Evolutionary conservation across 2,329 filamentous ascomycete species (phyloP).

Genomic region (Arthrobotrys sphaeroides): DNA sequence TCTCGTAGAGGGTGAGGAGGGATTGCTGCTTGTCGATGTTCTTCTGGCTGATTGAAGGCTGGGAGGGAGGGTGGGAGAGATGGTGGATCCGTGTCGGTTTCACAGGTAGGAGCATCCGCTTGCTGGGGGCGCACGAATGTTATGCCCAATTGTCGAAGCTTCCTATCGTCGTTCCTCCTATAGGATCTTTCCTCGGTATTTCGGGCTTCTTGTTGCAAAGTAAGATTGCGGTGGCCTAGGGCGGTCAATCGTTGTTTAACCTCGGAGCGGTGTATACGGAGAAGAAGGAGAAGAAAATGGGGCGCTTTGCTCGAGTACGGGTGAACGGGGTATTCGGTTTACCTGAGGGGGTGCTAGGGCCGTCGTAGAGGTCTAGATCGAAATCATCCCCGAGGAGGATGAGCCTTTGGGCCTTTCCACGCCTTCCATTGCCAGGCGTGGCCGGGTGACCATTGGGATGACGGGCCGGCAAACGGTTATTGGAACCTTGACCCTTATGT

Average conservation of each 20-base stretch:
- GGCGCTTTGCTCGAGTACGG: background rate
- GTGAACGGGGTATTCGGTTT: constrained; percentile 10
- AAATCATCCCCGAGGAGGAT: constrained; percentile 33
- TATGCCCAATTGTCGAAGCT: constrained; percentile 35
- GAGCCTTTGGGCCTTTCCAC: constrained; percentile 21
- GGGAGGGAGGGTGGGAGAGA: background rate
- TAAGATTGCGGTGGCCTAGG: constrained; percentile 36
- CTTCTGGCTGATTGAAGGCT: background rate
- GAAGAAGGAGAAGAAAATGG: background rate
- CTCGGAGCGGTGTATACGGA: background rate
- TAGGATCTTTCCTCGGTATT: constrained; percentile 65
- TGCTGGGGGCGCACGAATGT: constrained; percentile 38
- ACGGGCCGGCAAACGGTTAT: constrained; percentile 11
- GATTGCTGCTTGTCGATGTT: background rate
- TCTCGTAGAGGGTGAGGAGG: background rate
- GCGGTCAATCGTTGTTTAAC: background rate
- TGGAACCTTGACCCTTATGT: background rate
- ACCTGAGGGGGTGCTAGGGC: constrained; percentile 16
- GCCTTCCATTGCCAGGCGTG: constrained; percentile 12
- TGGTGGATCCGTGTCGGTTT: background rate
- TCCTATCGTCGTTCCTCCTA: constrained; percentile 34
- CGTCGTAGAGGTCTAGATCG: background rate
- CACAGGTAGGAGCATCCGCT: background rate
- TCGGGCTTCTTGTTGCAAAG: constrained; percentile 69
- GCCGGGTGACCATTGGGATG: background rate